Percentiles rank a stretch among this genome's conserved stretches.
phyloP scores from a whole-genome alignment of 139 green algal genomes.

The Chlorella vulgaris region DNA sequence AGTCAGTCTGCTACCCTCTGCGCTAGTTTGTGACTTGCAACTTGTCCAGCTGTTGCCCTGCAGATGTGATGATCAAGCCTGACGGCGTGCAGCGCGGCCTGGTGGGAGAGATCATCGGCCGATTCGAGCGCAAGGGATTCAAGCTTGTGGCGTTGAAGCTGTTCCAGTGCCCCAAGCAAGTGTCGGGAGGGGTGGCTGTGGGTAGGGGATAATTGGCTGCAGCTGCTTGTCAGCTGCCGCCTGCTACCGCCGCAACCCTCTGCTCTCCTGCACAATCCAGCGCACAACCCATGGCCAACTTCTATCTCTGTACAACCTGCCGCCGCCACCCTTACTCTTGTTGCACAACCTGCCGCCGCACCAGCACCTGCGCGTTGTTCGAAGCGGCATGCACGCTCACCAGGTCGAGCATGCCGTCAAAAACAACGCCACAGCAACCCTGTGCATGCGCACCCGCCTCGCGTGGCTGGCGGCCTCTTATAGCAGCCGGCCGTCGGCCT shows the following conservation, averaged over 20 bases:
- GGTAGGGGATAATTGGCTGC: background rate
- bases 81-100: conserved; percentile 71
- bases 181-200: too few species aligned
- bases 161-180: conserved; percentile 69
- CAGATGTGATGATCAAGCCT: conserved; percentile 71
- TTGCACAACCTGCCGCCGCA: too few species aligned
- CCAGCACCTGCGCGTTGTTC: conserved; percentile 12
- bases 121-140: conserved; percentile 91
- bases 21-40: background rate
- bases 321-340: background rate
- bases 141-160: conserved; percentile 86
- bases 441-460: background rate
- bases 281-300: too few species aligned
- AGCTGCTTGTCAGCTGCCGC: background rate
- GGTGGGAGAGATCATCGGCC: conserved; percentile 68
- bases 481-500: background rate
- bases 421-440: conserved; percentile 15
- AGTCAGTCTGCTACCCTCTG: too few species aligned
- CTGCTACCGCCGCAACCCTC: background rate
- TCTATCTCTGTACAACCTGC: too few species aligned
- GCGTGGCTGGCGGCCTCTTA: background rate
- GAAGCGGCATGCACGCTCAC: conserved; percentile 26
- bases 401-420: conserved; percentile 23
- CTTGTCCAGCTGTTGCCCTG: background rate
- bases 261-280: background rate